Base-by-base conservation (phyloP, 2,329 filamentous ascomycete species). In the Alternaria dauci region DNA sequence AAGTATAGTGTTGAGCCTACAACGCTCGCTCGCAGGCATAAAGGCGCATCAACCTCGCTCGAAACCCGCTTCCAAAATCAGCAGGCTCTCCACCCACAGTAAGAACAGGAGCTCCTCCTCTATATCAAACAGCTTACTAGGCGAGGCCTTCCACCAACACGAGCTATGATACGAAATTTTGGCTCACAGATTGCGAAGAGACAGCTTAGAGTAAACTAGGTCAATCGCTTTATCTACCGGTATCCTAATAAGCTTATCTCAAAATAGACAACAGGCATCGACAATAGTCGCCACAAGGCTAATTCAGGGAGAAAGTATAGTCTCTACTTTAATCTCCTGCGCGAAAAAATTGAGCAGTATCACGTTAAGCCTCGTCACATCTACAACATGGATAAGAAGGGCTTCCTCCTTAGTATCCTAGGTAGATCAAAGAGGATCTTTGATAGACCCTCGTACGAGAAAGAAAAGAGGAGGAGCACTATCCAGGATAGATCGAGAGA, bases 361-460 rank as follows among this genome's bases (percentile, higher is more conserved):
- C 20, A 55, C 23, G 23, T 67, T 67, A n/a, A n/a, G n/a, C n/a
- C n/a, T n/a, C n/a, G n/a, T n/a, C n/a, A n/a, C n/a, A n/a, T n/a
- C n/a, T n/a, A 58, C 47, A 59, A 64, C 65, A 65, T 63, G 46
- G 59, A 60, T 34, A 46, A 58, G 44, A 64, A 62, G 30, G 59
- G 46, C 39, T 59, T 63, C 25, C 18, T 57, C 1, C 39, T 59
- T 54, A 36, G 63, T 7, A 26, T 56, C 23, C 25, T 50, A 16
- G 23, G 5, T 18, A 47, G 38, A 23, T 48, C 23, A 34, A 67
- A 67, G 26, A 2, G 18, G 4, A 9, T 51, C 4, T 51, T 51
- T 25, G 8, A 16, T 8, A 51, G 16, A 12, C 3, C 7, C 5
- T 9, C 16, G 14, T 51, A 25, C 4, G 18, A 36, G 8, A 5